phyloP scores from a whole-genome alignment of 208 protist genomes.

The Angomonas ambiguus region DNA sequence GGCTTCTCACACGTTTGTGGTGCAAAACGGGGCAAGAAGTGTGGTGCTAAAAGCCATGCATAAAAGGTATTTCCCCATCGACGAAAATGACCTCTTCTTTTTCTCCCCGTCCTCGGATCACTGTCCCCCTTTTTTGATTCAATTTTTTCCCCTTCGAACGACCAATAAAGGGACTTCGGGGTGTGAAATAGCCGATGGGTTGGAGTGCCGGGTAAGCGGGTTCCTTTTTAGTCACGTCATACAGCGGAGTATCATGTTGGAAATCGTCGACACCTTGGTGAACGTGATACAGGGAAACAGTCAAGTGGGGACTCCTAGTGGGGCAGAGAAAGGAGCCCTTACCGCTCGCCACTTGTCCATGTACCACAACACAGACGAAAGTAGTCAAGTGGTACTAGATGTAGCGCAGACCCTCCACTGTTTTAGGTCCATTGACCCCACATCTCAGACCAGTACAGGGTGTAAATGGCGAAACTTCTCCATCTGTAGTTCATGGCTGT shows the following conservation, averaged over 20 bases:
- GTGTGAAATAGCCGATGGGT: conserved; percentile 40
- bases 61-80: conserved; percentile 18
- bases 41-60: conserved; percentile 35
- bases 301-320: background rate
- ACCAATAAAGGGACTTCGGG: conserved; percentile 1
- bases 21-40: conserved; percentile 12
- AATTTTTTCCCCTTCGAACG: conserved; percentile 59
- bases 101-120: conserved; percentile 11
- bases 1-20: conserved; percentile 1
- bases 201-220: conserved; percentile 77
- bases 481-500: background rate
- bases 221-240: conserved; percentile 31
- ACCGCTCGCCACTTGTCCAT: background rate
- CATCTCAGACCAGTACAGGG: background rate
- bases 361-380: background rate
- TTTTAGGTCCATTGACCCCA: background rate
- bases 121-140: conserved; percentile 34
- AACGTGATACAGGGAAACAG: background rate
- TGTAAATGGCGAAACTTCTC: background rate
- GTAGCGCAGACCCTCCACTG: background rate
- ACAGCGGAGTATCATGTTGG: conserved; percentile 17
- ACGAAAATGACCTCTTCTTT: conserved; percentile 45
- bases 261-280: background rate
- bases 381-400: conserved; percentile 2
- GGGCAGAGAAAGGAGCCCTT: background rate